Base-by-base conservation (phyloP, 2,329 filamentous ascomycete species). In the Cylindrodendrum hubeiense region DNA sequence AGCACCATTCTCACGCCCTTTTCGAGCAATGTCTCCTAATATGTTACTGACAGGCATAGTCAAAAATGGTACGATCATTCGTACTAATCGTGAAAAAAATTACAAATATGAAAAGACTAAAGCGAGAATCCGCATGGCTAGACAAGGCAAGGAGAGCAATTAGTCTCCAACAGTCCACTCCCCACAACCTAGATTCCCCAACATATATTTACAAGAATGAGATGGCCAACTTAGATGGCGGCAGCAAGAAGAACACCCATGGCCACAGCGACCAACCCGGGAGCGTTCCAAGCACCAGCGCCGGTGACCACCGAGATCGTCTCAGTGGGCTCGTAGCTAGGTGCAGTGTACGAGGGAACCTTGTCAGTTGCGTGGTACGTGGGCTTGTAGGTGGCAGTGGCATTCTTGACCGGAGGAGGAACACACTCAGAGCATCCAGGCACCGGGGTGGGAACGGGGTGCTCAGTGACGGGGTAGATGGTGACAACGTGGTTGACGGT, bases 361-460 rank as follows among this genome's bases (percentile, higher is more conserved):
- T 43, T 37, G 12, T 17, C 33, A 6, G 33, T 65, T 51, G 68
- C 43, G 39, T 59, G 50, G 55, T 60, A 50, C 62, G 60, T 24
- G 70, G 71, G 46, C 67, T 24, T 10, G 22, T 26, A 39, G 53
- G 33, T 62, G 41, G 56, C 63, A 69, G 39, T 63, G 46, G 52
- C 51, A 34, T 66, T 66, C 47, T 68, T 71, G 41, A 69, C 43
- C 12, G 71, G 57, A 60, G 67, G 60, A 50, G 66, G 15, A n/a
- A n/a, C 71, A 46, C 74, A 76, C 26, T 63, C 63, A 10, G 67
- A 65, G 67, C 75, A 76, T 62, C 72, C 71, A 12, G 74, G 74
- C 30, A 77, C 64, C 4, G 75, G 72, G 2, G 70, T 76, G 0
- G 75, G 74, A 49, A 63, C 57, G 39, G 71, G 66, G 15, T 65